These are phyloP conservation scores for Pseudocercospora crystallina DNA, from an alignment of 2,329 filamentous ascomycete species.

Conservation along the genomic window DNA sequence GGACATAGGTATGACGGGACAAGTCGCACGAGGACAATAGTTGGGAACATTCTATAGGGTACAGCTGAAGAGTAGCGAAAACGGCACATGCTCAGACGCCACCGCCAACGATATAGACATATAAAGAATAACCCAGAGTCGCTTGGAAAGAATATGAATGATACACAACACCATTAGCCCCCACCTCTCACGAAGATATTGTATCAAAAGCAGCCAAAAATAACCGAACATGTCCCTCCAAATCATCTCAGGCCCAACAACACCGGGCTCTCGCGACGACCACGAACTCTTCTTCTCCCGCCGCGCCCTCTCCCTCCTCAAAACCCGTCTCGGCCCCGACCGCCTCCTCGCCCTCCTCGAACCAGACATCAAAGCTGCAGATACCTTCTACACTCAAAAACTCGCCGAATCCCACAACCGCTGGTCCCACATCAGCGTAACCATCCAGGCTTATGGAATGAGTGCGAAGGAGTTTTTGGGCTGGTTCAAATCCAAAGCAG, in stretches of 20 bases:
- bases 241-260: conserved; percentile 5
- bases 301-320: conserved; percentile 11
- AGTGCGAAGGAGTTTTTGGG: conserved; percentile 1
- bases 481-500: conserved; percentile 8
- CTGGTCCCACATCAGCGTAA: background rate
- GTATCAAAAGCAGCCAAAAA: no score
- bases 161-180: no score
- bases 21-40: no score
- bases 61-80: no score
- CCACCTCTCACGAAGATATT: no score
- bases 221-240: background rate
- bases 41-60: no score
- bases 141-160: no score
- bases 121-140: no score
- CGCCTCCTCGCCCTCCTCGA: conserved; percentile 9
- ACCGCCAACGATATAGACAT: no score
- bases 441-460: conserved; percentile 1
- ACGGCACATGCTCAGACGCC: no score
- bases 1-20: no score
- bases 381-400: conserved; percentile 1
- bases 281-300: conserved; percentile 16
- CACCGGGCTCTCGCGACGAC: conserved; percentile 1
- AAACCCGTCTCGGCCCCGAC: conserved; percentile 7
- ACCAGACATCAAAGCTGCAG: conserved; percentile 3
- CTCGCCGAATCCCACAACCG: background rate